phyloP scores from a whole-genome alignment of 2,329 filamentous ascomycete genomes.

The Colletotrichum abscissum region DNA sequence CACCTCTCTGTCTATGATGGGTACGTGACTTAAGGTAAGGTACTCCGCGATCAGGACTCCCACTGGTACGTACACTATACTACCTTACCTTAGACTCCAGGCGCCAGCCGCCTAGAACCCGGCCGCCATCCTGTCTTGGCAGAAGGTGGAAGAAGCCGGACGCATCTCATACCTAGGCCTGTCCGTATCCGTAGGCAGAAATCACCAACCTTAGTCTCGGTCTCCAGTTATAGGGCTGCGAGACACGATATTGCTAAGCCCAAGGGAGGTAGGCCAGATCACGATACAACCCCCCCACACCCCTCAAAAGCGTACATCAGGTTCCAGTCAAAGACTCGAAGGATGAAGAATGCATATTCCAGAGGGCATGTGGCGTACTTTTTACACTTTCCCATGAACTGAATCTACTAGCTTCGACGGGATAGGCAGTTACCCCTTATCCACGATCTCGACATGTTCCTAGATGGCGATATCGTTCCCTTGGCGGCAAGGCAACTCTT shows the following conservation, averaged over 20 bases:
- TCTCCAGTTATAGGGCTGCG: constrained; percentile 16
- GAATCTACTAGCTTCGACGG: neutral
- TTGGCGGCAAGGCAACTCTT: neutral
- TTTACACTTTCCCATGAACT: neutral
- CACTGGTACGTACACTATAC: no score
- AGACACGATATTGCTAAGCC: neutral
- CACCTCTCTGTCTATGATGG: no score
- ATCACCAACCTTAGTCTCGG: neutral
- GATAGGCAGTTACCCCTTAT: neutral
- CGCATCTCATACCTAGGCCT: neutral
- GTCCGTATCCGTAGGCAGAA: neutral
- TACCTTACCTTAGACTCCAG: neutral
- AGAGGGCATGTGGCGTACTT: neutral
- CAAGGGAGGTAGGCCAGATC: neutral
- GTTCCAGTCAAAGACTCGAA: neutral
- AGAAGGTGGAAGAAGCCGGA: neutral
- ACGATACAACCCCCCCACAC: neutral
- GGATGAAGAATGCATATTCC: neutral
- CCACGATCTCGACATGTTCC: neutral
- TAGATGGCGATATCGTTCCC: neutral
- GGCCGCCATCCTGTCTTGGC: neutral
- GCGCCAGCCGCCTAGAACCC: neutral
- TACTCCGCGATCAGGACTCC: no score
- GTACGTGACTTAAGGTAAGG: no score
- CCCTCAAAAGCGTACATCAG: neutral